A percentile compares a stretch with the other conserved stretches of the same genome.
Evolutionary conservation across 495 filamentous ascomycete species (phyloP).

Genomic region (Niebla homalea): DNA sequence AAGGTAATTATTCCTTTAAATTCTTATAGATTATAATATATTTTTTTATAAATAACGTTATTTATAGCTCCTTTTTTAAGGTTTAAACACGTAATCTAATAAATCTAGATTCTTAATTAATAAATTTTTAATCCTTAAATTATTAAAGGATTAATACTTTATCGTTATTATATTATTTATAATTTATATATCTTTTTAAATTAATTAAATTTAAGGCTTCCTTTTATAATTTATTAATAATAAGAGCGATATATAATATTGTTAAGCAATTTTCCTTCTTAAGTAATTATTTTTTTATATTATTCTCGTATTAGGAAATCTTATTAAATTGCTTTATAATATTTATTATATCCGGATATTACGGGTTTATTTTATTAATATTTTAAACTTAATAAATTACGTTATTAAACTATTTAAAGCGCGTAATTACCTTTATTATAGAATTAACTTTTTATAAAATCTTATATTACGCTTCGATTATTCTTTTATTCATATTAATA

Average conservation of each 20-base stretch:
- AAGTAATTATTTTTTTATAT: background rate
- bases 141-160: background rate
- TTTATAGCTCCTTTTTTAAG: background rate
- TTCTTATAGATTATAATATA: background rate
- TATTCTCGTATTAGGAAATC: background rate
- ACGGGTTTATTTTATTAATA: too few species aligned
- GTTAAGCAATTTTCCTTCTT: background rate
- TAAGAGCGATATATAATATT: background rate
- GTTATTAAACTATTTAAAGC: background rate
- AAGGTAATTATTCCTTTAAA: background rate
- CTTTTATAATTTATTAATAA: background rate
- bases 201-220: background rate
- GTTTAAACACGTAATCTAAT: background rate
- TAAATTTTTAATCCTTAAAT: background rate
- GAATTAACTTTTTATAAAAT: too few species aligned
- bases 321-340: background rate
- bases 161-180: background rate
- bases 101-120: background rate
- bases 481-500: too few species aligned
- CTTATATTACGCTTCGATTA: too few species aligned
- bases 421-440: too few species aligned
- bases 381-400: background rate
- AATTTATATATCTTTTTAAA: background rate
- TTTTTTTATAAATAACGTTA: background rate
- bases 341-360: too few species aligned